A percentile compares a stretch with the other conserved stretches of the same genome.
phyloP scores from a whole-genome alignment of 2,329 filamentous ascomycete genomes.

The Paraphaeosphaeria minitans region DNA sequence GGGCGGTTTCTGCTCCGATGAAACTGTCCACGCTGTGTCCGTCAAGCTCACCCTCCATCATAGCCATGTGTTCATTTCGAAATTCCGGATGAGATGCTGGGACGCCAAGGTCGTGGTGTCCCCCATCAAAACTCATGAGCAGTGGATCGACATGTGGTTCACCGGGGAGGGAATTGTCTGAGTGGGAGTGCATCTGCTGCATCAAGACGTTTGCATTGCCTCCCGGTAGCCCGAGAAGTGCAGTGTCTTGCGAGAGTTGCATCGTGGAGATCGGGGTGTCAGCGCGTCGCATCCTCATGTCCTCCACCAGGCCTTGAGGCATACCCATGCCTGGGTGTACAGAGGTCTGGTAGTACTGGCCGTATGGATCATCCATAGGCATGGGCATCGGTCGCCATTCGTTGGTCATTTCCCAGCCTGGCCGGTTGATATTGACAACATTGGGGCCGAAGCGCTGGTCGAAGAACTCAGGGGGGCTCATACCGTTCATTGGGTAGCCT shows the following conservation, averaged over 20 bases:
- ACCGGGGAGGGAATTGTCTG: conserved; percentile 37
- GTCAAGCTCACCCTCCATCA: conserved; percentile 35
- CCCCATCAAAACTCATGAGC: conserved; percentile 45
- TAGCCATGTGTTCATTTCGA: conserved; percentile 38
- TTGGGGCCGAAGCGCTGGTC: conserved; percentile 36
- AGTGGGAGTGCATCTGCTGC: conserved; percentile 37
- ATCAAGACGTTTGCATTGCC: conserved; percentile 47
- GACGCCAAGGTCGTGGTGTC: conserved; percentile 25
- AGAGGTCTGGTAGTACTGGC: conserved; percentile 59
- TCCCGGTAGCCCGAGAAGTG: conserved; percentile 46
- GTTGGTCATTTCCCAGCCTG: conserved; percentile 59
- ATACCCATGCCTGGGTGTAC: conserved; percentile 49
- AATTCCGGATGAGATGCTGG: conserved; percentile 34
- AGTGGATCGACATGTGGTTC: conserved; percentile 50
- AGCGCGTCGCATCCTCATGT: conserved; percentile 51
- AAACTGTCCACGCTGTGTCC: conserved; percentile 36
- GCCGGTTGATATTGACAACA: conserved; percentile 47
- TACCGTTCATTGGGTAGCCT: conserved; percentile 32
- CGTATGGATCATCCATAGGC: conserved; percentile 53
- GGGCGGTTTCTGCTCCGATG: conserved; percentile 25
- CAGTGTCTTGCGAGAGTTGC: conserved; percentile 40
- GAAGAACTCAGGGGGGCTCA: conserved; percentile 30
- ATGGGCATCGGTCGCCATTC: conserved; percentile 56
- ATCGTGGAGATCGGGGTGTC: conserved; percentile 33
- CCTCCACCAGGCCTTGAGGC: conserved; percentile 32